Evolutionary conservation across 1,284 basidiomycete species (phyloP).

Genomic region (Marasmius oreades): DNA sequence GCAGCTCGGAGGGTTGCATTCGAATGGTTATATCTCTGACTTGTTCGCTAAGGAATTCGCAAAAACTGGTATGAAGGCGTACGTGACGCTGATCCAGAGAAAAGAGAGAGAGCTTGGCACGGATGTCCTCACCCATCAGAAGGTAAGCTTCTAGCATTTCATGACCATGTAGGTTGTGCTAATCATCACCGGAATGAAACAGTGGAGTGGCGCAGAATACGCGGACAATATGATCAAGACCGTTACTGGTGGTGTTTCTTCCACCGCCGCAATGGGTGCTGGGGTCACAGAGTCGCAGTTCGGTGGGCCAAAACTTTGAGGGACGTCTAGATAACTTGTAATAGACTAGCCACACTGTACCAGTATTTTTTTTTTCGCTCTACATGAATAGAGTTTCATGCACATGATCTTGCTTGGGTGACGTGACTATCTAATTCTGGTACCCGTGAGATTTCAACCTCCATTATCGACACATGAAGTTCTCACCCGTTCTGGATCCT

Average conservation of each 20-base stretch:
- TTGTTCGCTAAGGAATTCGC: slow-evolving; percentile 86
- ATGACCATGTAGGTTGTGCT: slow-evolving; percentile 1
- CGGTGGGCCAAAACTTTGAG: slow-evolving; percentile 22
- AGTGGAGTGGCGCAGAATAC: slow-evolving; percentile 96
- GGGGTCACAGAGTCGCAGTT: slow-evolving; percentile 94
- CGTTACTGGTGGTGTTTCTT: slow-evolving; percentile 92
- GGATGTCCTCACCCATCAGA: slow-evolving; percentile 91
- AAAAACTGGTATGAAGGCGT: slow-evolving; percentile 91
- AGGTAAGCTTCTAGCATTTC: slow-evolving; percentile 33
- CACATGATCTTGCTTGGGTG: no score
- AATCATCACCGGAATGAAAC: slow-evolving; percentile 15
- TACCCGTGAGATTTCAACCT: no score
- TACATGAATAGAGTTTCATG: no score
- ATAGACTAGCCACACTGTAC: no score
- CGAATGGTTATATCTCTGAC: slow-evolving; percentile 96
- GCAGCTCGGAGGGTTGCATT: slow-evolving; percentile 93
- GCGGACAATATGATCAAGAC: slow-evolving; percentile 92
- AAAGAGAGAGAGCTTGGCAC: slow-evolving; percentile 87
- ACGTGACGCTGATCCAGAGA: slow-evolving; percentile 82
- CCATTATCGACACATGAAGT: no score
- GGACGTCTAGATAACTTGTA: no score
- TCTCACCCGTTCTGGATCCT: no score
- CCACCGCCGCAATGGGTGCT: slow-evolving; percentile 92
- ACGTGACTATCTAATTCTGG: no score
- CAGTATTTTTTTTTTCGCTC: no score